Evolutionary conservation across 1,284 basidiomycete species (phyloP).

Genomic region (Crocinoboletus sp.): DNA sequence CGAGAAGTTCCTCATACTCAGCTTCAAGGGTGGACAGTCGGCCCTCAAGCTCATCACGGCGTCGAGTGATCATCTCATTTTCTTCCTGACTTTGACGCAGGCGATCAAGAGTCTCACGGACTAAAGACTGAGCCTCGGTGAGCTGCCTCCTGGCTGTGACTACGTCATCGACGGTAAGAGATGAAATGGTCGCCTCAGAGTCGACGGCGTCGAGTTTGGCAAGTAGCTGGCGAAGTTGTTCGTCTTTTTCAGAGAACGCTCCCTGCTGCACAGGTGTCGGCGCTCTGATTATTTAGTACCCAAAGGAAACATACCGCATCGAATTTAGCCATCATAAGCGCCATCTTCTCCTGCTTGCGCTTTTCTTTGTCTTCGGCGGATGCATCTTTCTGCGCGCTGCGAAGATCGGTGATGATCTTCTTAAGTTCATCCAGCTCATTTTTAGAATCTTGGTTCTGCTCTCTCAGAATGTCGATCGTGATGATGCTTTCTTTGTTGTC

Average conservation of each 20-base stretch:
- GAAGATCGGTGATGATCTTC: slow-evolving; percentile 77
- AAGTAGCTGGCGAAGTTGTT: slow-evolving; percentile 81
- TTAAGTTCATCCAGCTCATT: slow-evolving; percentile 89
- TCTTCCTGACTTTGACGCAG: slow-evolving; percentile 91
- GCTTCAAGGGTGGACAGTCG: slow-evolving; percentile 80
- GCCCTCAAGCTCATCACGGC: slow-evolving; percentile 86
- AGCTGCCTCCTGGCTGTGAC: slow-evolving; percentile 81
- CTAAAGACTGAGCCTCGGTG: slow-evolving; percentile 80
- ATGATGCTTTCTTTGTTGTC: slow-evolving; percentile 95
- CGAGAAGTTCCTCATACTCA: slow-evolving; percentile 95
- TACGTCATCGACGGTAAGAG: slow-evolving; percentile 73
- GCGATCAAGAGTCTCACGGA: slow-evolving; percentile 88
- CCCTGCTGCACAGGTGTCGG: slow-evolving; percentile 54
- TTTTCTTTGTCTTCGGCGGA: slow-evolving; percentile 96
- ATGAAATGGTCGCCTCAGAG: slow-evolving; percentile 48
- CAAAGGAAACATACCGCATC: slow-evolving; percentile 64
- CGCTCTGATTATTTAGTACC: background rate
- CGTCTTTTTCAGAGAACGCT: slow-evolving; percentile 90
- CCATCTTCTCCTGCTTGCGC: slow-evolving; percentile 99
- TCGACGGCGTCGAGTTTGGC: slow-evolving; percentile 80
- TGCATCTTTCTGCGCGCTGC: slow-evolving; percentile 78
- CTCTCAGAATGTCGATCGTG: slow-evolving; percentile 94
- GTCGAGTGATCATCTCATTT: slow-evolving; percentile 78
- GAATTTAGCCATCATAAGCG: slow-evolving; percentile 99
- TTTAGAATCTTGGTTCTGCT: slow-evolving; percentile 89